phyloP scores from a whole-genome alignment of 352 stramenopile species.

The Elongisporangium anandrum region DNA sequence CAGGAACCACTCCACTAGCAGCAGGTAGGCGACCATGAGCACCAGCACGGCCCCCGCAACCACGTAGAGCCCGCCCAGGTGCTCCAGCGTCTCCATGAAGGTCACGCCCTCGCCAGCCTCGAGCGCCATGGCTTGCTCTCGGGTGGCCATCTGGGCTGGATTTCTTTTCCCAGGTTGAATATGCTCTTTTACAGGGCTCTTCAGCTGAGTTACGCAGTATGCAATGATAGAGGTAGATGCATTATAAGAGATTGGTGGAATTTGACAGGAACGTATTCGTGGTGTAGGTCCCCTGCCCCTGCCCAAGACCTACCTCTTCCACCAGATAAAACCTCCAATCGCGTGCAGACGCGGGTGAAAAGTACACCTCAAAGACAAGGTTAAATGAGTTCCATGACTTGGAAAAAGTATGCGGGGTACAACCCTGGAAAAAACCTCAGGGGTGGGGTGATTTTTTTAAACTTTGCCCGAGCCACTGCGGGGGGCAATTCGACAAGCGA shows the following conservation, averaged over 20 bases:
- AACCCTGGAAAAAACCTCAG: background rate
- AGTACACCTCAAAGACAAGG: conserved; percentile 8
- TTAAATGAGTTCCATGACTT: conserved; percentile 3
- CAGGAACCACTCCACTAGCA: conserved; percentile 41
- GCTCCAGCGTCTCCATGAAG: conserved; percentile 41
- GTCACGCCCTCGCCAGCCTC: conserved; percentile 18
- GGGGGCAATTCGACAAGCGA: background rate
- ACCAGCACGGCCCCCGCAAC: conserved; percentile 26
- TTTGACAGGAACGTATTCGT: conserved; percentile 8
- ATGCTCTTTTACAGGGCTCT: conserved; percentile 12
- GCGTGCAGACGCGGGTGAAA: conserved; percentile 7
- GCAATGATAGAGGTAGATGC: background rate
- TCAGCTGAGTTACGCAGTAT: background rate
- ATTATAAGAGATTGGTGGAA: conserved; percentile 1
- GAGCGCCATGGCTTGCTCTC: background rate
- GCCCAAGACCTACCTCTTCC: conserved; percentile 48
- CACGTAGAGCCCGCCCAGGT: conserved; percentile 23
- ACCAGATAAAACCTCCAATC: conserved; percentile 31
- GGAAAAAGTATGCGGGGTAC: background rate
- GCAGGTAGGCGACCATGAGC: conserved; percentile 29
- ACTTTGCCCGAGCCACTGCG: background rate
- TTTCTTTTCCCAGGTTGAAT: conserved; percentile 12
- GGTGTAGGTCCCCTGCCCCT: conserved; percentile 29
- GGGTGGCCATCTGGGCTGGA: conserved; percentile 9
- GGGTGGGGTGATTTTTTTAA: background rate